These are phyloP conservation scores for Periglandula ipomoeae DNA, from an alignment of 2,329 filamentous ascomycete species.

Conservation along the genomic window DNA sequence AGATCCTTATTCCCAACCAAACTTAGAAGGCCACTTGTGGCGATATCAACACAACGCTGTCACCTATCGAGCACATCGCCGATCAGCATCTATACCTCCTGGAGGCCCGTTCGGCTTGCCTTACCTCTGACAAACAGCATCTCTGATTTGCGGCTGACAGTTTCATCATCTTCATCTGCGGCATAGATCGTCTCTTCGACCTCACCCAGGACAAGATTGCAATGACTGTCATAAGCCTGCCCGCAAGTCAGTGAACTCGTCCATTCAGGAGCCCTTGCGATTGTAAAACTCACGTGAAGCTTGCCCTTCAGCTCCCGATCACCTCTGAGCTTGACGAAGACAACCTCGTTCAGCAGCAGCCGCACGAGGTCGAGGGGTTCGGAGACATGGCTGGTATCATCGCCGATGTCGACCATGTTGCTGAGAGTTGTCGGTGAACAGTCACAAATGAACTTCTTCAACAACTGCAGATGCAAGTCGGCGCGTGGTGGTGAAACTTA, in stretches of 20 bases:
- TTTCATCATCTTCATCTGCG: slow-evolving; percentile 88
- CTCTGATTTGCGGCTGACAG: slow-evolving; percentile 91
- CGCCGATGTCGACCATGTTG: slow-evolving; percentile 74
- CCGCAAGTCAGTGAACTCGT: background rate
- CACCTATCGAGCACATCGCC: slow-evolving; percentile 41
- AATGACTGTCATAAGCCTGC: slow-evolving; percentile 96
- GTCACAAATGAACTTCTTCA: background rate
- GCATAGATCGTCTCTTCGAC: slow-evolving; percentile 96
- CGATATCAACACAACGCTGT: slow-evolving; percentile 65
- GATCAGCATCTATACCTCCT: background rate
- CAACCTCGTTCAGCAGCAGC: slow-evolving; percentile 86
- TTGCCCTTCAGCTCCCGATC: slow-evolving; percentile 93
- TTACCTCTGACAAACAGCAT: slow-evolving; percentile 89
- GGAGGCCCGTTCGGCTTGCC: slow-evolving; percentile 38
- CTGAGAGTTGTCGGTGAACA: no score
- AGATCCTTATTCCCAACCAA: slow-evolving; percentile 1
- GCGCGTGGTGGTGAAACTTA: background rate
- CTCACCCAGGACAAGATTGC: slow-evolving; percentile 91
- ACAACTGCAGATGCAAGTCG: background rate
- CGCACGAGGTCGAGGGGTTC: slow-evolving; percentile 95
- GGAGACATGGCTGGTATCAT: slow-evolving; percentile 62
- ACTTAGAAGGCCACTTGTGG: slow-evolving; percentile 42
- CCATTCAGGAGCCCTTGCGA: background rate
- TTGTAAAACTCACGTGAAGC: slow-evolving; percentile 59
- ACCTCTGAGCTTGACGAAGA: slow-evolving; percentile 93